Percentiles rank a stretch among this genome's conserved stretches.
These are phyloP conservation scores for Schizosaccharomyces lindneri DNA, from an alignment of 805 yeast genomes.

Conservation along the genomic window DNA sequence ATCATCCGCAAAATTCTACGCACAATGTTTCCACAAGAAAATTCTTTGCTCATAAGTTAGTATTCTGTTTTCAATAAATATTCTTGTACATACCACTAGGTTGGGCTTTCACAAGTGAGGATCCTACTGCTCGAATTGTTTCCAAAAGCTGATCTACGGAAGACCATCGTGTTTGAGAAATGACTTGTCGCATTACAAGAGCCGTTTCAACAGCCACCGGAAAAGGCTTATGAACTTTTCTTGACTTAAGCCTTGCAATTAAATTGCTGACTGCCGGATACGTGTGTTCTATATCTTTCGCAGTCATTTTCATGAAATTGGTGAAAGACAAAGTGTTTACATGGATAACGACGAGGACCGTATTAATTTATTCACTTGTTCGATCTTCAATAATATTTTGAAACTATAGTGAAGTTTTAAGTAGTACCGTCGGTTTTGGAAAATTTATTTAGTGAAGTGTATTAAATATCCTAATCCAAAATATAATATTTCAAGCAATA, in stretches of 20 bases:
- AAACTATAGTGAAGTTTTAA: neutral
- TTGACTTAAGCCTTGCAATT: constrained; percentile 33
- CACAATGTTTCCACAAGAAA: constrained; percentile 71
- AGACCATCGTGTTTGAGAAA: constrained; percentile 74
- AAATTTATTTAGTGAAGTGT: too few relatives aligned
- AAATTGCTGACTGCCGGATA: constrained; percentile 3
- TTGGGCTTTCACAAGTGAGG: constrained; percentile 41
- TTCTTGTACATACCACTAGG: constrained; percentile 24
- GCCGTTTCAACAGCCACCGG: constrained; percentile 69
- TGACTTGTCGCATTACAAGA: constrained; percentile 62
- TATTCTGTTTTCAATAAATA: neutral
- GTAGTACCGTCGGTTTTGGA: too few relatives aligned
- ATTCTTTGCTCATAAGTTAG: constrained; percentile 19
- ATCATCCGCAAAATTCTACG: constrained; percentile 69
- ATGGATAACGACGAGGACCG: neutral
- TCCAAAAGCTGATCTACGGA: constrained; percentile 45
- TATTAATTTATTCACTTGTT: neutral
- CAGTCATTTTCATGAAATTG: neutral
- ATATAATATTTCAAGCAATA: too few relatives aligned
- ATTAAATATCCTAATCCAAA: too few relatives aligned
- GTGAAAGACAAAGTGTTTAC: neutral
- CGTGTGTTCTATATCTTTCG: constrained; percentile 2
- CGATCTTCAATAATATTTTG: neutral
- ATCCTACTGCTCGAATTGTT: constrained; percentile 53
- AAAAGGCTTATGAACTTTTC: constrained; percentile 62